Conservation (phyloP, 345 rosid genomes). For the Cardamine chenopodiifolia region DNA sequence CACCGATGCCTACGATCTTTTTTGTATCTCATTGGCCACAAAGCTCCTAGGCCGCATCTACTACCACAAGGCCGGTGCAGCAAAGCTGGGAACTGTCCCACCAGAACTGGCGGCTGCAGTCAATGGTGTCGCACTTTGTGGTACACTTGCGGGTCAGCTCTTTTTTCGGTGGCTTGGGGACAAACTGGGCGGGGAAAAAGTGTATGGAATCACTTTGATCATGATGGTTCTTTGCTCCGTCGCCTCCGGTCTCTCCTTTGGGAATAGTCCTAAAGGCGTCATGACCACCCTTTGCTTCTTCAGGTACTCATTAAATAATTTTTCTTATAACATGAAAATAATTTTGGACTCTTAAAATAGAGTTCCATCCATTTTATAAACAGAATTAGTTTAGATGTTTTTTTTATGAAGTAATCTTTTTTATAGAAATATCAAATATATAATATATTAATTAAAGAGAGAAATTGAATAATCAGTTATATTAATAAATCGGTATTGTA, state of each 20-base stretch:
- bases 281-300: slow-evolving; percentile 61
- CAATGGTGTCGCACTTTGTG: slow-evolving; percentile 60
- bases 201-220: slow-evolving; percentile 60
- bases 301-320: slow-evolving; percentile 34
- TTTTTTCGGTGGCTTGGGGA: slow-evolving; percentile 68
- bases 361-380: too few relatives aligned
- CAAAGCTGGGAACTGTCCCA: slow-evolving; percentile 52
- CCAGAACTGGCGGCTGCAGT: slow-evolving; percentile 55
- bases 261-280: slow-evolving; percentile 43
- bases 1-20: slow-evolving; percentile 47
- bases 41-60: slow-evolving; percentile 45
- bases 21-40: slow-evolving; percentile 42
- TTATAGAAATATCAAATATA: too few relatives aligned
- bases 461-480: not conserved
- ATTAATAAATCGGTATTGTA: too few relatives aligned
- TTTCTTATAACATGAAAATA: not conserved
- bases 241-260: slow-evolving; percentile 60
- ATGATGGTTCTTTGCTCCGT: slow-evolving; percentile 55
- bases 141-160: slow-evolving; percentile 60
- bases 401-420: too few relatives aligned
- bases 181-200: slow-evolving; percentile 54
- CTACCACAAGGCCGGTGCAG: slow-evolving; percentile 31
- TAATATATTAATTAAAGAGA: too few relatives aligned
- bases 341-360: not conserved
- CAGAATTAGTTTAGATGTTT: too few relatives aligned